Percentiles rank a stretch among this genome's conserved stretches.
Evolutionary conservation across 352 stramenopile species (phyloP).

Genomic region (Pythium sukuiense): DNA sequence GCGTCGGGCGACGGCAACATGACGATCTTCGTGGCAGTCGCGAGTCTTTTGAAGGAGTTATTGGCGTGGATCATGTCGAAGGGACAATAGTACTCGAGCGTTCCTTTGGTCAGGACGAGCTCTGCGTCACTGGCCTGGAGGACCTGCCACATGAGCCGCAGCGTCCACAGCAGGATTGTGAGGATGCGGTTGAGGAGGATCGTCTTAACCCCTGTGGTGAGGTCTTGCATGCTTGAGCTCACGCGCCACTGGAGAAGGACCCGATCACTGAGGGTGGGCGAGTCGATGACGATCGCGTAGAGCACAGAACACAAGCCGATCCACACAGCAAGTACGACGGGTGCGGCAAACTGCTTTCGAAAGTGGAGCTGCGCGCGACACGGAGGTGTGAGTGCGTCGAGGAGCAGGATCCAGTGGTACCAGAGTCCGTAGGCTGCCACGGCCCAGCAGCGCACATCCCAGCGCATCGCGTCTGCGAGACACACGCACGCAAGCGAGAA

Average conservation of each 20-base stretch:
- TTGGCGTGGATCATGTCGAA: no score
- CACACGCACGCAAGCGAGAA: constrained; percentile 13
- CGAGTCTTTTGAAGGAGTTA: no score
- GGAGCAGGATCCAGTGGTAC: constrained; percentile 27
- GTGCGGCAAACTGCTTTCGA: constrained; percentile 11
- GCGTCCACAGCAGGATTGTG: constrained; percentile 22
- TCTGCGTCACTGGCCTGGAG: constrained; percentile 5
- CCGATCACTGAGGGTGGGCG: constrained; percentile 9
- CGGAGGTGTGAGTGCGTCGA: constrained; percentile 21
- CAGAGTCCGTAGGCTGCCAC: constrained; percentile 20
- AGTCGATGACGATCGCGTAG: constrained; percentile 20
- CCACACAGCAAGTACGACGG: constrained; percentile 19
- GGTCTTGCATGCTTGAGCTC: not conserved
- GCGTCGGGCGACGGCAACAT: no score
- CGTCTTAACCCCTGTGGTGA: constrained; percentile 13
- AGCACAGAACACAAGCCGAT: constrained; percentile 17
- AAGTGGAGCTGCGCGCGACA: constrained; percentile 8
- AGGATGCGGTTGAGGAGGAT: constrained; percentile 24
- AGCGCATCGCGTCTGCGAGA: constrained; percentile 19
- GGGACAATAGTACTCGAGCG: no score
- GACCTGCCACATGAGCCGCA: constrained; percentile 21
- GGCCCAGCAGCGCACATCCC: constrained; percentile 20
- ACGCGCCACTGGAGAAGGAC: constrained; percentile 7
- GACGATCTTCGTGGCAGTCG: no score
- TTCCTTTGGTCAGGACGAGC: constrained; percentile 22